These are phyloP conservation scores for Penstemon davidsonii DNA, from an alignment of 257 asterid genomes.

Conservation along the genomic window DNA sequence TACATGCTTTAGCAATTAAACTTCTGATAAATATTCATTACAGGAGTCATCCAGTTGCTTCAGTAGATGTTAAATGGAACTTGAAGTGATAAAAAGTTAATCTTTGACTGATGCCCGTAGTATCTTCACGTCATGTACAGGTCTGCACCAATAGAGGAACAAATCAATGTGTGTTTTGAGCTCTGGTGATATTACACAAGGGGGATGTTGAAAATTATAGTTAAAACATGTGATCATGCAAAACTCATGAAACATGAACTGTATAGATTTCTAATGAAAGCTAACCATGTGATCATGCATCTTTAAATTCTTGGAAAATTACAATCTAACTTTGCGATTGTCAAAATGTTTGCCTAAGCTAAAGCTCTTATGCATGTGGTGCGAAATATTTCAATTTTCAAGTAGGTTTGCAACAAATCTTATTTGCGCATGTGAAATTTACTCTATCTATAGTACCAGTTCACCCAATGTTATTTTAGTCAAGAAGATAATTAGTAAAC, in stretches of 20 bases:
- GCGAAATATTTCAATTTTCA: not conserved
- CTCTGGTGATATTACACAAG: conserved; percentile 1
- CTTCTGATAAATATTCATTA: too few species aligned
- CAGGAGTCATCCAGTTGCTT: too few species aligned
- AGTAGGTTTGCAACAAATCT: not conserved
- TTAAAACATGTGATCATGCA: not conserved
- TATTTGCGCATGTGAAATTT: conserved; percentile 1
- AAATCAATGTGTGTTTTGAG: conserved; percentile 4
- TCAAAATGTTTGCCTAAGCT: not conserved
- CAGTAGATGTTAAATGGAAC: too few species aligned
- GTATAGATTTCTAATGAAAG: not conserved
- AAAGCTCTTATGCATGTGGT: not conserved
- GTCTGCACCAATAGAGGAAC: conserved; percentile 50
- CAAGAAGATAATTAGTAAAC: not conserved
- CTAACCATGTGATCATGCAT: not conserved
- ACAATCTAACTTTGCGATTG: not conserved
- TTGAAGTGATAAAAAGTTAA: conserved; percentile 27
- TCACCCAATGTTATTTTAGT: not conserved
- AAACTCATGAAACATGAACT: not conserved
- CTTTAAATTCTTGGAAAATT: not conserved
- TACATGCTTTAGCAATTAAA: too few species aligned
- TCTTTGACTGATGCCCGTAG: conserved; percentile 65
- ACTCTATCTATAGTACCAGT: not conserved
- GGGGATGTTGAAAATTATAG: not conserved
- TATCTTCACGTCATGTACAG: conserved; percentile 86